phyloP scores from a whole-genome alignment of 2,329 filamentous ascomycete genomes.

The Aspergillus fumigatiaffinis region DNA sequence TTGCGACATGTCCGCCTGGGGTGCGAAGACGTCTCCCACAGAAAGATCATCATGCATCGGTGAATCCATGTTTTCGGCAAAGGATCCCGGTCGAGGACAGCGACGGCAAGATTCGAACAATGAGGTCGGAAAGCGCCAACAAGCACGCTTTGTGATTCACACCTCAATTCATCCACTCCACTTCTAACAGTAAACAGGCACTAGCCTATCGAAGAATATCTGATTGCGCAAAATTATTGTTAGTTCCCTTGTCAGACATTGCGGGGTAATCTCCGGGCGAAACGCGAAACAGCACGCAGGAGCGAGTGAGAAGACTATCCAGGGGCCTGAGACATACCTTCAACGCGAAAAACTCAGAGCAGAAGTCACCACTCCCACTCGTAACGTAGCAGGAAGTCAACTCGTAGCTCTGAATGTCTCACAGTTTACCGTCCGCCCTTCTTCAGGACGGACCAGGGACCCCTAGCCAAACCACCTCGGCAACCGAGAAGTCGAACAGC shows the following conservation, averaged over 20 bases:
- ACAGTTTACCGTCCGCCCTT: constrained; percentile 49
- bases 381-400: not conserved
- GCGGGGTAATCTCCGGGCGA: not conserved
- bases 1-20: constrained; percentile 32
- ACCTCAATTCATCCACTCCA: constrained; percentile 11
- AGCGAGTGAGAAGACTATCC: not conserved
- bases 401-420: constrained; percentile 1
- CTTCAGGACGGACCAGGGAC: constrained; percentile 49
- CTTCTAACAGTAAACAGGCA: constrained; percentile 6
- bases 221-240: not conserved
- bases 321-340: not conserved
- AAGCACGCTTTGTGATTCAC: constrained; percentile 6
- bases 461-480: constrained; percentile 45
- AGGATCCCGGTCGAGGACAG: not conserved
- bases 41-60: constrained; percentile 31
- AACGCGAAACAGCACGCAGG: not conserved
- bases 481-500: constrained; percentile 21
- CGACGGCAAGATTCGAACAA: constrained; percentile 1
- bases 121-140: not conserved
- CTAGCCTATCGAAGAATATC: constrained; percentile 2
- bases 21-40: constrained; percentile 38
- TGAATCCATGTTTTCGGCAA: constrained; percentile 17
- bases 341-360: not conserved
- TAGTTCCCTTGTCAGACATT: not conserved
- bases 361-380: not conserved